Percentiles rank a stretch among this genome's conserved stretches.
These are phyloP conservation scores for Podospora bellae-mahoneyi DNA, from an alignment of 495 filamentous ascomycete genomes.

Conservation along the genomic window DNA sequence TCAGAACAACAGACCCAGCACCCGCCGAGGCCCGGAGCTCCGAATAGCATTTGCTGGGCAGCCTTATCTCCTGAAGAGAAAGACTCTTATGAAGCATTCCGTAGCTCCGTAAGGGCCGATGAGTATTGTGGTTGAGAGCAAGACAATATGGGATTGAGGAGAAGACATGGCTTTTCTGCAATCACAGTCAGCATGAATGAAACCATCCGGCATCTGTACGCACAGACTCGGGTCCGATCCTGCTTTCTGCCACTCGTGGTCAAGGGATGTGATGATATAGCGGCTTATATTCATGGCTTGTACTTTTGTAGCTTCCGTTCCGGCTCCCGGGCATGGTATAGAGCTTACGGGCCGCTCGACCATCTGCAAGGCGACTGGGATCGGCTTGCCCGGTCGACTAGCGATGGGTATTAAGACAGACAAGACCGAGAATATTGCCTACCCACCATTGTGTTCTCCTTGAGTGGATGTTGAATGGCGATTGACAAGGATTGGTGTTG, in stretches of 20 bases:
- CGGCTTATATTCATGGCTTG: neutral
- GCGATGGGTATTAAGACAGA: neutral
- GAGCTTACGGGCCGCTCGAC: constrained; percentile 4
- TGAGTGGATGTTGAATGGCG: neutral
- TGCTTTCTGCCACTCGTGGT: neutral
- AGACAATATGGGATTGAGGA: neutral
- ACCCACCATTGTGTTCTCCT: neutral
- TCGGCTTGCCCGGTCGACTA: neutral
- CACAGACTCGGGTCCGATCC: neutral
- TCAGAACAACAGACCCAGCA: constrained; percentile 1
- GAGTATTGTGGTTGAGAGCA: neutral
- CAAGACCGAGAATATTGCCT: constrained; percentile 1
- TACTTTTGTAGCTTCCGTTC: constrained; percentile 11
- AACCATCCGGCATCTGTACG: neutral
- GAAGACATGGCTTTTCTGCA: neutral
- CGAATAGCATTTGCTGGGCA: neutral
- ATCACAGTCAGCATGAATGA: neutral
- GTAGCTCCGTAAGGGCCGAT: neutral
- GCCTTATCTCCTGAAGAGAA: neutral
- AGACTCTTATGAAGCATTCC: neutral
- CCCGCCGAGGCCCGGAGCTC: constrained; percentile 7
- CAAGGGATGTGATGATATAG: neutral
- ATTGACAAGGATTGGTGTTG: neutral
- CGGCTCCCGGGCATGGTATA: constrained; percentile 5
- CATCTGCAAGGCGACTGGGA: neutral